Conservation (phyloP, 1,139 yeast genomes). For the Kluyveromyces sp. region DNA sequence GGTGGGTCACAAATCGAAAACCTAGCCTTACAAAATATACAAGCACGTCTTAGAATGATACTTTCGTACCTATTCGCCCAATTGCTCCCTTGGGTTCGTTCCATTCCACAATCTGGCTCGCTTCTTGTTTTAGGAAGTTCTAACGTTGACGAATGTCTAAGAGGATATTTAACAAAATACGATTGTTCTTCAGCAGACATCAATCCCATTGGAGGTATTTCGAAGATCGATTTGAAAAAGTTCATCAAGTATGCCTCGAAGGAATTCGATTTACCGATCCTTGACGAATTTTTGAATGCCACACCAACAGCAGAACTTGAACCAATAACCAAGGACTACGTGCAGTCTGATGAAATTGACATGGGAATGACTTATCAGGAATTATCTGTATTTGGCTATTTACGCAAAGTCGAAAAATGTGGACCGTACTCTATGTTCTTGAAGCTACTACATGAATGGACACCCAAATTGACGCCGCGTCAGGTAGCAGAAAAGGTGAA, state of each 20-base stretch:
- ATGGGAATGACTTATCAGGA: constrained; percentile 99
- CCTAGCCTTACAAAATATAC: constrained; percentile 89
- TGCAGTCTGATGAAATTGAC: constrained; percentile 92
- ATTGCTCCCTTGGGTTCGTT: constrained; percentile 88
- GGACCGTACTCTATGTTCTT: constrained; percentile 95
- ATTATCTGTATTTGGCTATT: constrained; percentile 80
- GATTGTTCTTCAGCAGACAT: constrained; percentile 96
- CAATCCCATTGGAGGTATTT: constrained; percentile 95
- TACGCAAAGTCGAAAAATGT: constrained; percentile 86
- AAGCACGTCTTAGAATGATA: constrained; percentile 94
- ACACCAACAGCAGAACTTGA: constrained; percentile 97
- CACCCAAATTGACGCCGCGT: constrained; percentile 71
- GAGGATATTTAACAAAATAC: constrained; percentile 93
- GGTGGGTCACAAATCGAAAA: constrained; percentile 93
- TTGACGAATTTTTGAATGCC: constrained; percentile 73
- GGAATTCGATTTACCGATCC: constrained; percentile 67
- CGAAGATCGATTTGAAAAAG: constrained; percentile 81
- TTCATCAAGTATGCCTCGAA: constrained; percentile 75
- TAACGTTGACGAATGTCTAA: constrained; percentile 92
- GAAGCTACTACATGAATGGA: constrained; percentile 87
- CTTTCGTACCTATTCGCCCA: constrained; percentile 90
- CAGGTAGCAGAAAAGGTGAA: constrained; percentile 90
- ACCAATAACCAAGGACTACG: constrained; percentile 85
- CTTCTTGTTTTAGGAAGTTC: constrained; percentile 89
- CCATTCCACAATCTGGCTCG: constrained; percentile 51